A percentile compares a stretch with the other conserved stretches of the same genome.
phyloP scores from a whole-genome alignment of 495 filamentous ascomycete species.

The Evansstolkia leycettana region DNA sequence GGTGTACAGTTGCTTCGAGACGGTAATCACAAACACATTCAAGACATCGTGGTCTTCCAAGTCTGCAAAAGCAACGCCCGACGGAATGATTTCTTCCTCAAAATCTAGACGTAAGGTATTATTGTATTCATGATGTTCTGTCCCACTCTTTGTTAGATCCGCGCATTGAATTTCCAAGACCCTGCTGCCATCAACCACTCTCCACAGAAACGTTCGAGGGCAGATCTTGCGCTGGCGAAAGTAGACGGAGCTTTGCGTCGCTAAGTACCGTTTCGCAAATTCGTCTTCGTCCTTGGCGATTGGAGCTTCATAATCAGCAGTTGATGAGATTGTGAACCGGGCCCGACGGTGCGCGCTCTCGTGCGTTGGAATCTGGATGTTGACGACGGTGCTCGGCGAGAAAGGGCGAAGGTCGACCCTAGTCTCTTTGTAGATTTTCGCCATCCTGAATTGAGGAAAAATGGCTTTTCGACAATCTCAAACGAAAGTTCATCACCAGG shows the following conservation, averaged over 20 bases:
- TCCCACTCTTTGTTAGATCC: conserved; percentile 62
- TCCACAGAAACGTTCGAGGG: conserved; percentile 81
- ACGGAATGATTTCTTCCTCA: conserved; percentile 52
- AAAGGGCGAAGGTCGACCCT: conserved; percentile 70
- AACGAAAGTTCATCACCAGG: no score
- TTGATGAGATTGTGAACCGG: conserved; percentile 31
- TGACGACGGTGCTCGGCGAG: conserved; percentile 52
- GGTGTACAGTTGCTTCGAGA: conserved; percentile 64
- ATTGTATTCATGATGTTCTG: conserved; percentile 50
- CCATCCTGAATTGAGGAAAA: conserved; percentile 18
- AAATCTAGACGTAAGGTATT: conserved; percentile 69
- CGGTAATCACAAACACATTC: conserved; percentile 70
- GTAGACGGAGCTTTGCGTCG: conserved; percentile 72
- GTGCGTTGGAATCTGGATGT: conserved; percentile 57
- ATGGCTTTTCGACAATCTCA: no score
- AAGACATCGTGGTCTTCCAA: conserved; percentile 64
- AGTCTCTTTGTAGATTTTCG: conserved; percentile 71
- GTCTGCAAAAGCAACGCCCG: conserved; percentile 72
- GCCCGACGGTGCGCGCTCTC: conserved; percentile 26
- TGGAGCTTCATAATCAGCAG: conserved; percentile 18
- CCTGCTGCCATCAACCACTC: conserved; percentile 68
- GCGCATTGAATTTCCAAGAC: conserved; percentile 71
- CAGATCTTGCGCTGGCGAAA: conserved; percentile 61
- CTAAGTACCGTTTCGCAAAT: conserved; percentile 59
- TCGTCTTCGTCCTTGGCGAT: conserved; percentile 57